Base-by-base conservation (phyloP, 2,329 filamentous ascomycete species). In the Colletotrichum sp. region DNA sequence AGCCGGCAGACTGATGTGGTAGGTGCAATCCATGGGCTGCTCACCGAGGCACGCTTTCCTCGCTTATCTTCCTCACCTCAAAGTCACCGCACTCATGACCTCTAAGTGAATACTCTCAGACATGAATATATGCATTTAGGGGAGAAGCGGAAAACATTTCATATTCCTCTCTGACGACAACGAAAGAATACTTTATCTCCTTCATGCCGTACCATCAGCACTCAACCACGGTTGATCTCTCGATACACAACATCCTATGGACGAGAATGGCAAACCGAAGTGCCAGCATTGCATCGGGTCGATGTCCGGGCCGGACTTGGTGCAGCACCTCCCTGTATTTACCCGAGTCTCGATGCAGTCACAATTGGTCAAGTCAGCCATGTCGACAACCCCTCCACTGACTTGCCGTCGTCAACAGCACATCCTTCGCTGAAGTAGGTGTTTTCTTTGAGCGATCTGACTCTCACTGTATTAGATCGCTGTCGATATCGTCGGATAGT, bases 401-500 rank as follows among this genome's bases (percentile, higher is more conserved):
- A 43, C 27, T 32, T 28, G 48, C 22, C 32, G 65, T 30, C 32
- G 65, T 30, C 48, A 27, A 66, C 48, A 28, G 27, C 25, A 25
- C 27, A 15, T 67, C 43, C 8, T 6, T 6, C 62, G 27, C 34
- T 52, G 16, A 32, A n/a, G 36, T 52, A 6, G 25, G n/a, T n/a
- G 32, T 16, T 30, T 58, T 36, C 48, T 66, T 61, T 34, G n/a
- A 43, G 68, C 68, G 39, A 28, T 67, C 55, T 32, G 39, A 39
- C 16, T 52, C 12, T 25, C 43, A 22, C n/a, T 22, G 6, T 52
- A 52, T 52, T 52, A 52, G 43, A 52, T 30, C 9, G 32, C 27
- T 25, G 52, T 60, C 32, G 30, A 28, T 55, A n/a, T 58, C 62
- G 10, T 77, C 76, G 74, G 76, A 67, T 76, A 60, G 56, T 60